phyloP scores from a whole-genome alignment of 805 yeast genomes.

The Kockiozyma suomiensis region DNA sequence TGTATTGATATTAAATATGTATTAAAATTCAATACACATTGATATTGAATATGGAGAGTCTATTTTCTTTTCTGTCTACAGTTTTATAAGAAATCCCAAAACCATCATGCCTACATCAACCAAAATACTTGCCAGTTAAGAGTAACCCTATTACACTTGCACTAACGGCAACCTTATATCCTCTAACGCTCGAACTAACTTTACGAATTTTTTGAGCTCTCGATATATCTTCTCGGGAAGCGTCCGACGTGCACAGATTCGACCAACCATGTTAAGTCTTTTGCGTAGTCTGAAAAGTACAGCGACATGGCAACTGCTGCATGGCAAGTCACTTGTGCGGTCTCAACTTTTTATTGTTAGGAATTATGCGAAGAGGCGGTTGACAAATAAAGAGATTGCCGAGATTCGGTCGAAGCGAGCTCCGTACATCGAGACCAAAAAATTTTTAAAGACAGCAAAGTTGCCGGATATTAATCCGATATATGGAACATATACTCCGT shows the following conservation, averaged over 20 bases:
- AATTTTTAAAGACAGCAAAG: conserved; percentile 11
- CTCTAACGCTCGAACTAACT: background rate
- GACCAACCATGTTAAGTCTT: conserved; percentile 2
- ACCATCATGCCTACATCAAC: no score
- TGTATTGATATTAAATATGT: no score
- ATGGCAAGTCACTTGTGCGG: background rate
- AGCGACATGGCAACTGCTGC: background rate
- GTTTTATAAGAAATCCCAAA: no score
- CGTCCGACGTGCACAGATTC: no score
- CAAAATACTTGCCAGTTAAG: no score
- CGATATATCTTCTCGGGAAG: background rate
- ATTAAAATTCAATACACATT: no score
- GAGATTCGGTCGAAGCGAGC: conserved; percentile 20
- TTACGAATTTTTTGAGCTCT: conserved; percentile 1
- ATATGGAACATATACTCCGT: conserved; percentile 21
- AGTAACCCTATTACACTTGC: background rate
- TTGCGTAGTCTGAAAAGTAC: background rate
- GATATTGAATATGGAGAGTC: no score
- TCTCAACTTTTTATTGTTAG: conserved; percentile 4
- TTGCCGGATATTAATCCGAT: conserved; percentile 20
- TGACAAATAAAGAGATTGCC: conserved; percentile 19
- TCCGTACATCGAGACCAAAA: conserved; percentile 24
- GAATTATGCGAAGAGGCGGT: conserved; percentile 4
- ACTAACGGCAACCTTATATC: background rate
- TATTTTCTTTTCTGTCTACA: no score